Base-by-base conservation (phyloP, 805 yeast genomes). In the Osmozyma mogii region DNA sequence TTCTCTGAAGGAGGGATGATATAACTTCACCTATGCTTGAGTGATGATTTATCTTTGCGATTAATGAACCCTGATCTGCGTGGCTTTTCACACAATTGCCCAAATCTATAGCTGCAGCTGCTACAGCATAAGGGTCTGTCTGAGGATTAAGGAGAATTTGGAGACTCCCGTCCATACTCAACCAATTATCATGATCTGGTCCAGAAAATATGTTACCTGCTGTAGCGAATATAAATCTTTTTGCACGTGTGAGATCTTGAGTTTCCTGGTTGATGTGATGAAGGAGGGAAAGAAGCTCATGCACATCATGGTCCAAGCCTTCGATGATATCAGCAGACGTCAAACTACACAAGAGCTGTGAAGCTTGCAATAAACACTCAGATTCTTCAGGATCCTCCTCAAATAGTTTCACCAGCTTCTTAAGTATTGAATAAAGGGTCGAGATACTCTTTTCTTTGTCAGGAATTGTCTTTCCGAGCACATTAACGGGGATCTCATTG, bases 121-220 rank as follows among this genome's bases (percentile, higher is more conserved):
- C 48, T 14, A 43, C 35, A 5, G 45, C 42, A 37, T 61, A 61
- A 1, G 52, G 37, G 20, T 43, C 45, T 2, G 35, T 13, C 6
- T 26, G 19, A 1, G 38, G 19, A 7, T 25, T 31, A 11, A 18
- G 28, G 21, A 4, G 22, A 11, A 1, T 9, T 4, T 12, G 34
- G n/a, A 27, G 24, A 10, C 17, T 28, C 27, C 4, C 56, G 29
- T 12, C 52, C 49, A 26, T 22, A 19, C 6, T 31, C 25, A 10
- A 55, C 37, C 25, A 22, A 32, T 44, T 49, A 27, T 45, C 45
- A 35, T 46, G 54, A 17, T 42, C 38, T n/a, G 49, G 41, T 54
- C 49, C 50, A 4, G 65, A 56, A 16, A 60, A 42, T 22, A 60
- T 36, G 31, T 51, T 50, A 5, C 67, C 67, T 22, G 55, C 47